phyloP scores from a whole-genome alignment of 2,329 filamentous ascomycete genomes.

The Neobulgaria alba region DNA sequence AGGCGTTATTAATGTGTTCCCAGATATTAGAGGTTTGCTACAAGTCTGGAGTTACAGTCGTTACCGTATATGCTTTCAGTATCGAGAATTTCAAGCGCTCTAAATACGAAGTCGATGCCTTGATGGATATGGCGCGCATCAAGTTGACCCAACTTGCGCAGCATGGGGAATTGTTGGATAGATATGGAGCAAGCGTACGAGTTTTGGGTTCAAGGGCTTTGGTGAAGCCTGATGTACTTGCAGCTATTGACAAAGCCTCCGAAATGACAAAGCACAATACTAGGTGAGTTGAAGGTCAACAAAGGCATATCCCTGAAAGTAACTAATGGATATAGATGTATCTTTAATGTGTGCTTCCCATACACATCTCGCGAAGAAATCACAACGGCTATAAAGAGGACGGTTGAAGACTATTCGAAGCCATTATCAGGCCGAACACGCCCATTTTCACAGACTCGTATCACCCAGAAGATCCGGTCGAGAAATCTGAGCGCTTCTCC shows the following conservation, averaged over 20 bases:
- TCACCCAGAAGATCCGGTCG: constrained; percentile 74
- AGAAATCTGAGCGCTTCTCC: constrained; percentile 39
- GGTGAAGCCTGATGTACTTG: constrained; percentile 77
- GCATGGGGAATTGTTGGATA: constrained; percentile 86
- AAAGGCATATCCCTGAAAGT: background rate
- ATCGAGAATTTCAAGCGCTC: constrained; percentile 99
- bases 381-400: constrained; percentile 77
- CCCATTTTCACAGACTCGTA: constrained; percentile 80
- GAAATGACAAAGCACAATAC: constrained; percentile 82
- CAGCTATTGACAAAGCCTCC: constrained; percentile 79
- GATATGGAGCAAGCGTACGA: constrained; percentile 81
- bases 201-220: constrained; percentile 79
- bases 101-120: constrained; percentile 88
- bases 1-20: constrained; percentile 9
- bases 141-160: constrained; percentile 87
- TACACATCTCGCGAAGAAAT: constrained; percentile 97
- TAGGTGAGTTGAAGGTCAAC: constrained; percentile 56
- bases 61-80: constrained; percentile 96
- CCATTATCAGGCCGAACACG: constrained; percentile 56
- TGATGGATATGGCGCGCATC: constrained; percentile 97
- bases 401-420: constrained; percentile 77
- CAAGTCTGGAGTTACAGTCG: constrained; percentile 91
- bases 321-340: constrained; percentile 36
- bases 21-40: constrained; percentile 96
- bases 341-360: constrained; percentile 93